These are phyloP conservation scores for Solanum medicagineum DNA, from an alignment of 257 asterid genomes.

Conservation along the genomic window DNA sequence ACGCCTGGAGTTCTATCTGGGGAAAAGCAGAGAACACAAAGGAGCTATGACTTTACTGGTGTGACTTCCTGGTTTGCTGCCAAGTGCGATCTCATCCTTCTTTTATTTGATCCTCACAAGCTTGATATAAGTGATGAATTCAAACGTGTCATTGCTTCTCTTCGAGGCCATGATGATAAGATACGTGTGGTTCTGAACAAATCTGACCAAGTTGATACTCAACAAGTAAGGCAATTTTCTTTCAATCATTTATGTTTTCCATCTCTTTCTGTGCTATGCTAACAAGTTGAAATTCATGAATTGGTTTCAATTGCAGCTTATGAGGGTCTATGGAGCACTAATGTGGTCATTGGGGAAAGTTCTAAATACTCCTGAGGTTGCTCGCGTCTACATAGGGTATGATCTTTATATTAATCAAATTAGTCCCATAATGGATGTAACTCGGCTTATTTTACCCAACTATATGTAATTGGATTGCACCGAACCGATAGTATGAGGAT, in stretches of 20 bases:
- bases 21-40: constrained; percentile 90
- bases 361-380: constrained; percentile 86
- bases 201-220: constrained; percentile 96
- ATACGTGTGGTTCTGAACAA: constrained; percentile 94
- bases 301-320: constrained; percentile 44
- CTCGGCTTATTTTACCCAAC: background rate
- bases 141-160: constrained; percentile 80
- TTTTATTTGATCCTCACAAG: constrained; percentile 91
- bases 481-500: background rate
- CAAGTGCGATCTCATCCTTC: constrained; percentile 82
- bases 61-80: constrained; percentile 98
- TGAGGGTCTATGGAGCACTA: constrained; percentile 96
- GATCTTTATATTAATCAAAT: background rate
- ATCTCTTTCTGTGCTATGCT: background rate
- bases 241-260: background rate
- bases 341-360: constrained; percentile 99
- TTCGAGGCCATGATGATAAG: constrained; percentile 94
- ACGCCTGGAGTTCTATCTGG: constrained; percentile 97
- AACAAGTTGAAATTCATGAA: background rate
- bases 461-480: background rate
- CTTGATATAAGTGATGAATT: constrained; percentile 96
- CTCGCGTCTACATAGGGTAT: constrained; percentile 92
- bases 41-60: constrained; percentile 96
- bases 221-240: constrained; percentile 41
- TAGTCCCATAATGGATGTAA: background rate